These are phyloP conservation scores for Aspergillus tamarii DNA, from an alignment of 2,329 filamentous ascomycete species.

Conservation along the genomic window DNA sequence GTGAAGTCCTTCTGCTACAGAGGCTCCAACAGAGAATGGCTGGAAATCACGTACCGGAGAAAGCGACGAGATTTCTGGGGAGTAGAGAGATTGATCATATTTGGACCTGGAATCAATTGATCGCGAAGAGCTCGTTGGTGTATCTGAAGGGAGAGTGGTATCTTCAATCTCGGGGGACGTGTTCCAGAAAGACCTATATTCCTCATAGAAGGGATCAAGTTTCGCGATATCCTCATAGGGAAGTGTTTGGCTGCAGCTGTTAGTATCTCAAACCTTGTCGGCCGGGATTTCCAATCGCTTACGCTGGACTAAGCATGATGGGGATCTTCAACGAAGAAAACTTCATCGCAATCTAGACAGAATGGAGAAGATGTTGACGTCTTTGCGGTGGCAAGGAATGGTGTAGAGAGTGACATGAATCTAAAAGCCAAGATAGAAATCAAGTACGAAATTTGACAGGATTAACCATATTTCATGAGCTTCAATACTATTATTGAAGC, in stretches of 20 bases:
- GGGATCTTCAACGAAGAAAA: slow-evolving; percentile 28
- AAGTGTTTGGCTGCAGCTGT: slow-evolving; percentile 22
- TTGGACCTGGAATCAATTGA: slow-evolving; percentile 10
- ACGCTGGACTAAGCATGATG: slow-evolving; percentile 33
- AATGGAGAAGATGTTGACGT: neutral
- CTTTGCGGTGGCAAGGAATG: neutral
- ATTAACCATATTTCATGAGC: neutral
- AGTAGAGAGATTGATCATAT: slow-evolving; percentile 13
- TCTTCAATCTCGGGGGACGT: slow-evolving; percentile 14
- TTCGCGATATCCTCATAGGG: slow-evolving; percentile 31
- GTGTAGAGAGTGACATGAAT: neutral
- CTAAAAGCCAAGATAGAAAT: neutral
- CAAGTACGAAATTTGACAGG: neutral
- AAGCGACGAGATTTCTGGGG: slow-evolving; percentile 15
- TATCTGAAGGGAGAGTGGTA: slow-evolving; percentile 16
- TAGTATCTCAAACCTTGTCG: slow-evolving; percentile 9
- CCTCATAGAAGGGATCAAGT: slow-evolving; percentile 32
- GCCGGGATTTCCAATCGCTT: slow-evolving; percentile 13
- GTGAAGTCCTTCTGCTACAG: slow-evolving; percentile 9
- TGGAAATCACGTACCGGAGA: slow-evolving; percentile 10
- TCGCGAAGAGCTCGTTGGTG: slow-evolving; percentile 20
- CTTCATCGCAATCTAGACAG: slow-evolving; percentile 13
- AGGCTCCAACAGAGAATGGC: neutral
- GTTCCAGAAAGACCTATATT: slow-evolving; percentile 26
- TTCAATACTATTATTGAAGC: neutral